Conservation (phyloP, 208 protist species). For the Acanthamoeba sp. region DNA sequence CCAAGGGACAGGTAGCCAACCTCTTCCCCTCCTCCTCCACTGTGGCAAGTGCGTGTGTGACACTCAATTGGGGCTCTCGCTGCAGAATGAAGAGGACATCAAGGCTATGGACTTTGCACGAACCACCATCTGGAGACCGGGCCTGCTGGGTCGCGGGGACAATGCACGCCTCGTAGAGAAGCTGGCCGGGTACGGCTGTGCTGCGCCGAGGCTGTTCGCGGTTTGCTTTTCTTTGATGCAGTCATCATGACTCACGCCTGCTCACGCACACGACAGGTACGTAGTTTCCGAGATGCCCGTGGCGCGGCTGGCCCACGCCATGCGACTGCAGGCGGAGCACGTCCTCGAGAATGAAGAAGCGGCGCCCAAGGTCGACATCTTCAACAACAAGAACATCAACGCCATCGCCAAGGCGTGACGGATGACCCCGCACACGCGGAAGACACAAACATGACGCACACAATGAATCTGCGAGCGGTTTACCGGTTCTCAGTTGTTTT, state of each 20-base stretch:
- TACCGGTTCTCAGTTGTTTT: not conserved
- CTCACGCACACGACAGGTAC: not conserved
- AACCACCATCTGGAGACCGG: constrained; percentile 74
- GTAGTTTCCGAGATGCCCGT: constrained; percentile 1
- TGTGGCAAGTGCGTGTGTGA: not conserved
- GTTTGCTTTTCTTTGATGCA: not conserved
- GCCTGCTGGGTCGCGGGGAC: constrained; percentile 64
- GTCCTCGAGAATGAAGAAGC: constrained; percentile 9
- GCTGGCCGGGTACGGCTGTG: not conserved
- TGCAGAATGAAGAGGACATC: constrained; percentile 74
- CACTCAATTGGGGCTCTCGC: not conserved
- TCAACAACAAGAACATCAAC: constrained; percentile 54
- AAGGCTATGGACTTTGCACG: constrained; percentile 71
- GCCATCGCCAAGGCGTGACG: not conserved
- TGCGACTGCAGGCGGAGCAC: constrained; percentile 35
- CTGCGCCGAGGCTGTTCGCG: not conserved
- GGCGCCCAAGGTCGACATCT: not conserved
- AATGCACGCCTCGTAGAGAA: constrained; percentile 70
- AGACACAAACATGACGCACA: too few relatives aligned
- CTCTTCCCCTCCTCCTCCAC: not conserved
- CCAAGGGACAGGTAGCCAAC: constrained; percentile 68
- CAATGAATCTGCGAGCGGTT: too few relatives aligned
- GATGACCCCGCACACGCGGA: too few relatives aligned
- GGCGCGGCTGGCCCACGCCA: not conserved
- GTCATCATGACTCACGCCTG: not conserved